These are phyloP conservation scores for Peronosclerospora sorghi DNA, from an alignment of 352 stramenopile genomes.

Conservation along the genomic window DNA sequence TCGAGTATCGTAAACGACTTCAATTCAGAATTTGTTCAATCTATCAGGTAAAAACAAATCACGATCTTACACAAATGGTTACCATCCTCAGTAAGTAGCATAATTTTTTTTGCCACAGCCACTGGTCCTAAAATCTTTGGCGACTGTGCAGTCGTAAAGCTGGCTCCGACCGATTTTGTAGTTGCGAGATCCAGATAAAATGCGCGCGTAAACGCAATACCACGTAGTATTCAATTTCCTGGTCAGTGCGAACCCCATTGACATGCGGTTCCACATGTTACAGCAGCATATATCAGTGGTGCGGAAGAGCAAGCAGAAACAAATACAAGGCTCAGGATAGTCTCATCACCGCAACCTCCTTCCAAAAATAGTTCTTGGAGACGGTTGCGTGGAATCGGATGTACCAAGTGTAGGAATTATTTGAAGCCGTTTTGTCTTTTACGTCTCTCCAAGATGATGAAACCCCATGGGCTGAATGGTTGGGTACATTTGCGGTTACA, in stretches of 20 bases:
- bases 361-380: slow-evolving; percentile 63
- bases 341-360: slow-evolving; percentile 25
- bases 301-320: slow-evolving; percentile 74
- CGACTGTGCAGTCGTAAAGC: slow-evolving; percentile 65
- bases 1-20: too few relatives aligned
- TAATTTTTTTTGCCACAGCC: slow-evolving; percentile 64
- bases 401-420: too few relatives aligned
- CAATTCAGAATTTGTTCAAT: too few relatives aligned
- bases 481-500: too few relatives aligned
- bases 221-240: slow-evolving; percentile 82
- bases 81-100: slow-evolving; percentile 57
- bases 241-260: slow-evolving; percentile 76
- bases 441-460: too few relatives aligned
- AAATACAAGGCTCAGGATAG: slow-evolving; percentile 56
- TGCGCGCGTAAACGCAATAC: slow-evolving; percentile 75
- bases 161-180: slow-evolving; percentile 55
- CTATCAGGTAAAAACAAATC: too few relatives aligned
- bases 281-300: slow-evolving; percentile 72
- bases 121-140: slow-evolving; percentile 64
- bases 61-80: too few relatives aligned
- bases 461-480: too few relatives aligned
- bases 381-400: slow-evolving; percentile 59
- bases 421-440: too few relatives aligned
- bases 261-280: slow-evolving; percentile 85
- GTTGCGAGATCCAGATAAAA: slow-evolving; percentile 74